Conservation (phyloP, 2,329 filamentous ascomycete species). For the Epichloe scottii region DNA sequence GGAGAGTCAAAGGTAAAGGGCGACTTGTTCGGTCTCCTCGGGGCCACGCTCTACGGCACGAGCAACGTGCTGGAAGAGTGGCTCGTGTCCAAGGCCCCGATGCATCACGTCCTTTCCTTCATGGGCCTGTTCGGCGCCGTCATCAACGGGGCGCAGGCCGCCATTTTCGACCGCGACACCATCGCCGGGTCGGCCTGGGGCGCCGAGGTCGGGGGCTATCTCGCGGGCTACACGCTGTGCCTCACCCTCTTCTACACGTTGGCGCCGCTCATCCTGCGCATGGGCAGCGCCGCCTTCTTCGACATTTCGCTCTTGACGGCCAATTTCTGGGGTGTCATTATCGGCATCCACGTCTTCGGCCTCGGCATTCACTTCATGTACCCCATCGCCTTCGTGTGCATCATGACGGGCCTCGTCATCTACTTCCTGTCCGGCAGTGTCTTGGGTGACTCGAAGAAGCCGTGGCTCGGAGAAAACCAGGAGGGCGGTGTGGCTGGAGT, state of each 20-base stretch:
- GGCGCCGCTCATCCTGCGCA: slow-evolving; percentile 76
- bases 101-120: slow-evolving; percentile 90
- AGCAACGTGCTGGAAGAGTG: slow-evolving; percentile 91
- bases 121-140: slow-evolving; percentile 76
- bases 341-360: slow-evolving; percentile 78
- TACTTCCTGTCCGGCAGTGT: slow-evolving; percentile 80
- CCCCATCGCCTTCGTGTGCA: slow-evolving; percentile 87
- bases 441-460: slow-evolving; percentile 82
- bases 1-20: slow-evolving; percentile 66
- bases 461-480: slow-evolving; percentile 85
- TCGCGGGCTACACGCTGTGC: slow-evolving; percentile 80
- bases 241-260: slow-evolving; percentile 78
- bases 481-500: slow-evolving; percentile 67
- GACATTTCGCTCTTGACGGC: slow-evolving; percentile 89
- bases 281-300: slow-evolving; percentile 87
- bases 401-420: slow-evolving; percentile 70
- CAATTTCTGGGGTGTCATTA: slow-evolving; percentile 95
- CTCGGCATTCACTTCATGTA: slow-evolving; percentile 78
- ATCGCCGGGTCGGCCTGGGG: slow-evolving; percentile 9
- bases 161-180: slow-evolving; percentile 68
- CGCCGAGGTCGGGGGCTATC: slow-evolving; percentile 54
- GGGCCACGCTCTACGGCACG: slow-evolving; percentile 82
- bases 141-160: slow-evolving; percentile 84
- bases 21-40: slow-evolving; percentile 80
- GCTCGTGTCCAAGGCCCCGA: slow-evolving; percentile 71